Percentiles rank a stretch among this genome's conserved stretches.
Evolutionary conservation across 768 basidiomycete species (phyloP).

Genomic region (Krasilnikovozyma curviuscula): DNA sequence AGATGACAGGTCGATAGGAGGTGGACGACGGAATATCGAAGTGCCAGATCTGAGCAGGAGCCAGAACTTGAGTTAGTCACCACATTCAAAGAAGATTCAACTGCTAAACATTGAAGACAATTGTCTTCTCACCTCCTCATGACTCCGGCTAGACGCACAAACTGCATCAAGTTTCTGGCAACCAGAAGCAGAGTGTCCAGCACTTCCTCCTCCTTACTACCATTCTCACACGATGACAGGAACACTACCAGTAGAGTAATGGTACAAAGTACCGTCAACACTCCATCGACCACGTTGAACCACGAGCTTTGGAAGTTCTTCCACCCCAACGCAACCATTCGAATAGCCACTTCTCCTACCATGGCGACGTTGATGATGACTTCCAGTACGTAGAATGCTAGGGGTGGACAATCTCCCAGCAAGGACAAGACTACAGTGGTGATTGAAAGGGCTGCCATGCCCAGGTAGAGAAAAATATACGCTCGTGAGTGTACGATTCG

Average conservation of each 20-base stretch:
- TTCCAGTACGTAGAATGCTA: slow-evolving; percentile 78
- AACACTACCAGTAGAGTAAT: slow-evolving; percentile 73
- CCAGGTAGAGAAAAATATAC: slow-evolving; percentile 74
- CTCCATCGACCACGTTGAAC: slow-evolving; percentile 67
- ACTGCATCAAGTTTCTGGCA: slow-evolving; percentile 39
- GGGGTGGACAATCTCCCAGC: slow-evolving; percentile 61
- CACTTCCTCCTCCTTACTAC: slow-evolving; percentile 68
- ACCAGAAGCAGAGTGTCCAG: slow-evolving; percentile 82
- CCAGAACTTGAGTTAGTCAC: too few relatives aligned
- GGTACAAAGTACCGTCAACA: slow-evolving; percentile 72
- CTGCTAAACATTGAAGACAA: too few relatives aligned
- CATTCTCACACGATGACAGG: slow-evolving; percentile 49
- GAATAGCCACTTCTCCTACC: slow-evolving; percentile 81
- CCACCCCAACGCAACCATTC: slow-evolving; percentile 75
- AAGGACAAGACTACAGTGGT: slow-evolving; percentile 70
- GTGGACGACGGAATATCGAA: slow-evolving; percentile 26
- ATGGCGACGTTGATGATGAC: slow-evolving; percentile 67
- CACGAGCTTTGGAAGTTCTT: slow-evolving; percentile 96
- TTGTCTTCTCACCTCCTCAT: slow-evolving; percentile 66
- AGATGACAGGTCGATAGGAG: slow-evolving; percentile 29
- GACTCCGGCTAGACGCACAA: slow-evolving; percentile 74
- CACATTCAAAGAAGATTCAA: too few relatives aligned
- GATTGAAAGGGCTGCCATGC: slow-evolving; percentile 68
- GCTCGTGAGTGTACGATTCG: slow-evolving; percentile 61
- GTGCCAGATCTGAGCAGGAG: slow-evolving; percentile 27